These are phyloP conservation scores for Colletotrichum tropicicola DNA, from an alignment of 2,329 filamentous ascomycete genomes.

Conservation along the genomic window DNA sequence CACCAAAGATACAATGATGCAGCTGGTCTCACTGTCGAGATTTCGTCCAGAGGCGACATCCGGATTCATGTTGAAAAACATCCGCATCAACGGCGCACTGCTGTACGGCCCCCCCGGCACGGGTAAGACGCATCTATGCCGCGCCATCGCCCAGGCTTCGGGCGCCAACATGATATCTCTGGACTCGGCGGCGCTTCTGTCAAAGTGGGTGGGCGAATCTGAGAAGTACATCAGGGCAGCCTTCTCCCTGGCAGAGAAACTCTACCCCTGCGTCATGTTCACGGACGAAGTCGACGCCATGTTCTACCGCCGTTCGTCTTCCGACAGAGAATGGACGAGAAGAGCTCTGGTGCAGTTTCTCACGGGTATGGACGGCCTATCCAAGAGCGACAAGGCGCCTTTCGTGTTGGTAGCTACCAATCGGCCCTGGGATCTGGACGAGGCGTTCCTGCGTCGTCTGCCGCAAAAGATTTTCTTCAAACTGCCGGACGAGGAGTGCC, in stretches of 20 bases:
- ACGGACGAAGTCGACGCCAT: slow-evolving; percentile 38
- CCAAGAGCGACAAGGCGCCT: slow-evolving; percentile 2
- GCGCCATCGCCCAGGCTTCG: slow-evolving; percentile 33
- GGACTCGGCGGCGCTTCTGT: slow-evolving; percentile 21
- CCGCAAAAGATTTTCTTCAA: neutral
- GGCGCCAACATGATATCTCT: slow-evolving; percentile 35
- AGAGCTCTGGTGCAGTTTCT: slow-evolving; percentile 38
- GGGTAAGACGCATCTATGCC: slow-evolving; percentile 38
- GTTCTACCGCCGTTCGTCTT: slow-evolving; percentile 17
- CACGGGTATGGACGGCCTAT: slow-evolving; percentile 37
- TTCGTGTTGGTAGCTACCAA: slow-evolving; percentile 41
- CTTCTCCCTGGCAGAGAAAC: slow-evolving; percentile 36
- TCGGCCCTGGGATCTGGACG: slow-evolving; percentile 38
- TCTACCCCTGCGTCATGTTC: slow-evolving; percentile 40
- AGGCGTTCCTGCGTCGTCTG: neutral
- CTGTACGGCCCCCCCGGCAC: slow-evolving; percentile 41
- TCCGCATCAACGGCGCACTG: slow-evolving; percentile 33
- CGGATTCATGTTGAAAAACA: neutral
- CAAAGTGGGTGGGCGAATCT: slow-evolving; percentile 33
- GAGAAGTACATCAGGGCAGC: slow-evolving; percentile 39
- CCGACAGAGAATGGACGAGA: slow-evolving; percentile 21
- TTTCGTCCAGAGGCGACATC: neutral
- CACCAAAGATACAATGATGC: neutral
- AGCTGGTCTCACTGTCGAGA: neutral
- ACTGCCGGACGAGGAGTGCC: neutral